A percentile compares a stretch with the other conserved stretches of the same genome.
phyloP scores from a whole-genome alignment of 2,329 filamentous ascomycete species.

The Moelleriella libera region DNA sequence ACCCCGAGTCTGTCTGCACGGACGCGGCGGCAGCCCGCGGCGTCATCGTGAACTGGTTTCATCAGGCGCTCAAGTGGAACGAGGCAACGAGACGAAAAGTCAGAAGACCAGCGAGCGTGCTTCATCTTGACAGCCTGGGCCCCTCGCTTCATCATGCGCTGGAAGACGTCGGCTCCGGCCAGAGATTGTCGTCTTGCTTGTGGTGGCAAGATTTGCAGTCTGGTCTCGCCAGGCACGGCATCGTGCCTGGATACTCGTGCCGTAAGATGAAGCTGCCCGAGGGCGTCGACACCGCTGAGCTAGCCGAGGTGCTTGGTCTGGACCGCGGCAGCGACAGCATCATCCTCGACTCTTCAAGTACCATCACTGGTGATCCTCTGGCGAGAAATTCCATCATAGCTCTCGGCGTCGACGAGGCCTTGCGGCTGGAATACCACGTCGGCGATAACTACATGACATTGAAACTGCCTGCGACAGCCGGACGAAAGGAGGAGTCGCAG shows the following conservation, averaged over 20 bases:
- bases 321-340: constrained; percentile 29
- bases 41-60: constrained; percentile 66
- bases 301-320: constrained; percentile 35
- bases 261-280: constrained; percentile 27
- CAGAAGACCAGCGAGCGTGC: neutral
- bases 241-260: constrained; percentile 21
- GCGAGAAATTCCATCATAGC: constrained; percentile 61
- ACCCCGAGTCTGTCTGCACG: constrained; percentile 81
- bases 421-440: constrained; percentile 42
- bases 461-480: constrained; percentile 9
- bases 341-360: constrained; percentile 46
- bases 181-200: constrained; percentile 6
- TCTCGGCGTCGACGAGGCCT: constrained; percentile 41
- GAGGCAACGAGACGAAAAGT: constrained; percentile 10
- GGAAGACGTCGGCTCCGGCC: constrained; percentile 7
- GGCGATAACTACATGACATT: constrained; percentile 25
- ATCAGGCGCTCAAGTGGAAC: constrained; percentile 48
- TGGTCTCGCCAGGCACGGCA: constrained; percentile 14
- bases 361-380: constrained; percentile 24
- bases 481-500: constrained; percentile 13
- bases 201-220: constrained; percentile 12
- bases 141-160: constrained; percentile 5
- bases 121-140: constrained; percentile 10
- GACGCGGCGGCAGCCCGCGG: constrained; percentile 43
- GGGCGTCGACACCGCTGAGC: constrained; percentile 34